These are phyloP conservation scores for Euclidium syriacum DNA, from an alignment of 345 rosid species.

Conservation along the genomic window DNA sequence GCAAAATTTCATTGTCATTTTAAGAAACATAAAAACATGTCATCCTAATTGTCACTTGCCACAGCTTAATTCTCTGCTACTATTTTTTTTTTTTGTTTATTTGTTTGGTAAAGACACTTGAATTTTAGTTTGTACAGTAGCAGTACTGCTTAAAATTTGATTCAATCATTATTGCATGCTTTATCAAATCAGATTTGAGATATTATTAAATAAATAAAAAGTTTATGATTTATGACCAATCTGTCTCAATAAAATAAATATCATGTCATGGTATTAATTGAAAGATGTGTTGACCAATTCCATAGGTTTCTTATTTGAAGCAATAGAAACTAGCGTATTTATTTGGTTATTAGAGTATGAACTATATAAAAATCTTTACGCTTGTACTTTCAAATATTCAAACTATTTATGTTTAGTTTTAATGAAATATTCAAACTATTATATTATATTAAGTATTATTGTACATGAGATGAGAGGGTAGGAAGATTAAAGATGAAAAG, in stretches of 20 bases:
- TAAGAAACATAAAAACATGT: slow-evolving; percentile 20
- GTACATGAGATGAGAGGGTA: slow-evolving; percentile 11
- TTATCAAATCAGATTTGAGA: not conserved
- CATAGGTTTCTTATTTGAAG: not conserved
- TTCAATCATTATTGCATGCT: slow-evolving; percentile 19
- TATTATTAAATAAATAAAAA: not conserved
- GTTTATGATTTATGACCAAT: not conserved
- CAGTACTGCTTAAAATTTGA: not conserved
- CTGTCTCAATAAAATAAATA: not conserved
- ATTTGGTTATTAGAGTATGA: not conserved
- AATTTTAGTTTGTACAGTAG: slow-evolving; percentile 1
- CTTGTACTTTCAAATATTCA: slow-evolving; percentile 1
- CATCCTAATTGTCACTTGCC: slow-evolving; percentile 8
- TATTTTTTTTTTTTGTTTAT: not conserved
- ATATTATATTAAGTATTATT: too few relatives aligned
- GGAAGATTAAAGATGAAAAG: slow-evolving; percentile 26
- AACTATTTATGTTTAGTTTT: not conserved
- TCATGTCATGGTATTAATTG: not conserved
- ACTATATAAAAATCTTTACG: not conserved
- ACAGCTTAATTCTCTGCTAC: slow-evolving; percentile 8
- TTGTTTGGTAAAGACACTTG: not conserved
- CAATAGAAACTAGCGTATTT: not conserved
- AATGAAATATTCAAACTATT: not conserved
- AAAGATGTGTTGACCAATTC: slow-evolving; percentile 13
- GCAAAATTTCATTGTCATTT: slow-evolving; percentile 1